Base-by-base conservation (phyloP, 495 filamentous ascomycete species). In the Penicillium malachiteum region DNA sequence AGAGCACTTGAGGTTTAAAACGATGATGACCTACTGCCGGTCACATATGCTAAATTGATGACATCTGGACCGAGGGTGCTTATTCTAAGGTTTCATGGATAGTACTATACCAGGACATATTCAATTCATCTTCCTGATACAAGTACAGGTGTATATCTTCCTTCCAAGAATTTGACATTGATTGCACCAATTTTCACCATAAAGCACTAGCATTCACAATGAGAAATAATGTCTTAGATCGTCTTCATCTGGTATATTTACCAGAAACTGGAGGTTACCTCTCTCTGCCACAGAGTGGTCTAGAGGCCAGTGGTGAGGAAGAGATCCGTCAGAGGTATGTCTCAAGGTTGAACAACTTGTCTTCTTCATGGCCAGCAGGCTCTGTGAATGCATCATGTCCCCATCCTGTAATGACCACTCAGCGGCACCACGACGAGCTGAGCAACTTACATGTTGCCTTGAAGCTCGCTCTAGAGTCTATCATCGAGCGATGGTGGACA, bases 401-500 rank as follows among this genome's bases (percentile, higher is more conserved):
- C 5, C 54, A 57, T 52, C 62, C 64, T 2, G 51, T 70, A 7
- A 49, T 65, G 10, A 44, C 55, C 18, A 57, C 38, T 3, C 3
- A 47, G 5, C 12, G 14, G 16, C 65, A 68, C 17, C 49, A 59
- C 30, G 11, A 14, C 14, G 33, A 67, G 38, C n/a, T 73, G 13
- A 33, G 41, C 12, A 21, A 65, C 6, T n/a, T 76, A 0, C 52
- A 64, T 30, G 35, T 54, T 7, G 65, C 70, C 2, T 52, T 78
- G 7, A 60, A 59, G 1, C 26, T 58, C 1, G 76, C 76, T 5
- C 49, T 78, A 35, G 54, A 48, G 1, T 58, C 75, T 33, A 77
- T 79, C 34, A 59, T 79, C 7, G 47, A 63, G 16, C 61, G 73
- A 52, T 79, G 76, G 77, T 79, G 76, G 69, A 64, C 56, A 1